phyloP scores from a whole-genome alignment of 305 asterid species.

The Solanum hybrid region DNA sequence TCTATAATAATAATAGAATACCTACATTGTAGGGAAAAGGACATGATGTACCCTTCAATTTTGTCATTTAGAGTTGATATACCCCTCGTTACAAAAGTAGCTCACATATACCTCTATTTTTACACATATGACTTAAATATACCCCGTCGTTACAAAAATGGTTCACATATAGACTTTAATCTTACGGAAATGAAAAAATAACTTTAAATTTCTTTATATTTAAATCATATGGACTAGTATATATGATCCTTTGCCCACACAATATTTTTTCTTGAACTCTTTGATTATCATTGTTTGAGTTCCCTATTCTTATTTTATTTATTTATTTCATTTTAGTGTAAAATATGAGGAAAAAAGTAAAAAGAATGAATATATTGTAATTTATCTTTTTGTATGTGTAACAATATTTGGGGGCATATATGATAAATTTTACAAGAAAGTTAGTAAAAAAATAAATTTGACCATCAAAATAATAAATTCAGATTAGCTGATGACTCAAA shows the following conservation, averaged over 20 bases:
- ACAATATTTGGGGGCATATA: neutral
- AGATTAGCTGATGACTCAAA: neutral
- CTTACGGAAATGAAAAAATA: too few relatives aligned
- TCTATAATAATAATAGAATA: neutral
- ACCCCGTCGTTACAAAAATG: neutral
- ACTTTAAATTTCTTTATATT: too few relatives aligned
- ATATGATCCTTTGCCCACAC: neutral
- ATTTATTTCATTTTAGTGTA: too few relatives aligned
- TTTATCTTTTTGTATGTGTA: neutral
- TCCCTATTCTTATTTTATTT: neutral
- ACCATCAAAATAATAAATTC: neutral
- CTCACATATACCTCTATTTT: neutral
- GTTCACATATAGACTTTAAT: neutral
- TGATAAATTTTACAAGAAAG: neutral
- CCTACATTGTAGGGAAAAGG: neutral
- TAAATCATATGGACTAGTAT: neutral
- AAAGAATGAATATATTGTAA: too few relatives aligned
- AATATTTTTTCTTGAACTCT: neutral
- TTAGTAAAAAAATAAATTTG: neutral
- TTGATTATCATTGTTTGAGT: neutral
- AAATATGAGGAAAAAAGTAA: neutral
- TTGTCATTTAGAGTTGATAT: neutral
- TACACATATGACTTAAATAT: neutral
- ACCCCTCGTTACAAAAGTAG: too few relatives aligned
- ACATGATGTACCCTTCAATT: neutral